A percentile compares a stretch with the other conserved stretches of the same genome.
These are phyloP conservation scores for Phialocephala sp. DNA, from an alignment of 2,329 filamentous ascomycete genomes.

Conservation along the genomic window DNA sequence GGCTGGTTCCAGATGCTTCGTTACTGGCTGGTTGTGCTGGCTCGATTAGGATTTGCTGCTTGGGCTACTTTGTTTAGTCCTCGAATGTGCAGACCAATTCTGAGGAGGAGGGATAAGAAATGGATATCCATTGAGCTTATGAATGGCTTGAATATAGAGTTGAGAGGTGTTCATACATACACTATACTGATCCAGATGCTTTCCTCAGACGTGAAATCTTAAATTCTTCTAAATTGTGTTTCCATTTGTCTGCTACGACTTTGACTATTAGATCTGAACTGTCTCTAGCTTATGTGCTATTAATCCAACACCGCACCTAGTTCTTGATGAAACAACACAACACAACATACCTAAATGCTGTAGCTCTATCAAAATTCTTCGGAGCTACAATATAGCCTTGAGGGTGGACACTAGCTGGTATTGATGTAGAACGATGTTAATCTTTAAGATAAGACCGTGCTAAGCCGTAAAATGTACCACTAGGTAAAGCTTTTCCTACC, in stretches of 20 bases:
- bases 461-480: too few relatives aligned
- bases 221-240: background rate
- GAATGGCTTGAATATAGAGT: conserved; percentile 25
- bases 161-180: conserved; percentile 19
- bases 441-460: too few relatives aligned
- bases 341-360: background rate
- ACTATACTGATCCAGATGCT: background rate
- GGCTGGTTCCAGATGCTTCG: conserved; percentile 19
- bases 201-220: background rate
- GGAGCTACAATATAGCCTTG: too few relatives aligned
- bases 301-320: too few relatives aligned
- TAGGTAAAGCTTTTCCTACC: too few relatives aligned
- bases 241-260: background rate
- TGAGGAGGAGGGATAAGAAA: conserved; percentile 1
- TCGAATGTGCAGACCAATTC: conserved; percentile 3
- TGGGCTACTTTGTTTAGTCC: conserved; percentile 11
- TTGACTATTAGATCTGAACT: background rate
- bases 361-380: background rate
- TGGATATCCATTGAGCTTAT: conserved; percentile 16
- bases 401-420: too few relatives aligned
- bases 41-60: conserved; percentile 18
- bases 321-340: background rate
- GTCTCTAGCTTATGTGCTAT: background rate
- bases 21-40: conserved; percentile 20
- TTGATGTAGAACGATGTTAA: too few relatives aligned